Evolutionary conservation across 257 asterid species (phyloP).

Genomic region (Cinchona pubescens): DNA sequence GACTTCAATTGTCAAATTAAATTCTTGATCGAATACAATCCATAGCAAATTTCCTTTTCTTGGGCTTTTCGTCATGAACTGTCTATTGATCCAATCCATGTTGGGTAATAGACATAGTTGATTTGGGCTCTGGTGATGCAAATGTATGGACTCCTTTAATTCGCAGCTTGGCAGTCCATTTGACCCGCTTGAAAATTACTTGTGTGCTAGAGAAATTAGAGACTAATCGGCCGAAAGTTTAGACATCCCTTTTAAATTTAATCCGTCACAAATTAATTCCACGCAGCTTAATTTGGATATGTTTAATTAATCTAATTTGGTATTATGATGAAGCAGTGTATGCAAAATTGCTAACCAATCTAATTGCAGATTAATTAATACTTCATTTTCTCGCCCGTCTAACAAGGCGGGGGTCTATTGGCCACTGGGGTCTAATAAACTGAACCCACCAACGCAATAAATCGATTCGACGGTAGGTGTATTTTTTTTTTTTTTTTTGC

Average conservation of each 20-base stretch:
- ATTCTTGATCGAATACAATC: constrained; percentile 25
- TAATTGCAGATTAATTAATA: too few species aligned
- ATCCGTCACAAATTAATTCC: constrained; percentile 25
- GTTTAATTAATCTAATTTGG: too few species aligned
- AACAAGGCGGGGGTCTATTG: too few species aligned
- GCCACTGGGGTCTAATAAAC: too few species aligned
- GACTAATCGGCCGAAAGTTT: constrained; percentile 30
- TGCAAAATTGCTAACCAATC: too few species aligned
- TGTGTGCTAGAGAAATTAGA: constrained; percentile 33
- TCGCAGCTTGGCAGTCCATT: constrained; percentile 26
- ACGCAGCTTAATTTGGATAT: constrained; percentile 35
- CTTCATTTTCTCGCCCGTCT: too few species aligned
- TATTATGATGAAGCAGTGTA: too few species aligned
- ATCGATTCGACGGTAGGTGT: too few species aligned
- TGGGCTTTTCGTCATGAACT: constrained; percentile 37
- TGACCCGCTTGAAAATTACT: constrained; percentile 33
- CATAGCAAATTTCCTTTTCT: constrained; percentile 34
- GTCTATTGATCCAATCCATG: constrained; percentile 35
- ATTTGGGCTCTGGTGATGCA: constrained; percentile 42
- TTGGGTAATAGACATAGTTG: constrained; percentile 38
- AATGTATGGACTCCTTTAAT: constrained; percentile 48
- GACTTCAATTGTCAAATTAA: too few species aligned
- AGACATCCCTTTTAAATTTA: constrained; percentile 36
- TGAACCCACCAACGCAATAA: too few species aligned
- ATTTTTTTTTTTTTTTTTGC: too few species aligned